A percentile compares a stretch with the other conserved stretches of the same genome.
Conservation (phyloP, 257 asterid genomes). For the Ocimum tenuiflorum region DNA sequence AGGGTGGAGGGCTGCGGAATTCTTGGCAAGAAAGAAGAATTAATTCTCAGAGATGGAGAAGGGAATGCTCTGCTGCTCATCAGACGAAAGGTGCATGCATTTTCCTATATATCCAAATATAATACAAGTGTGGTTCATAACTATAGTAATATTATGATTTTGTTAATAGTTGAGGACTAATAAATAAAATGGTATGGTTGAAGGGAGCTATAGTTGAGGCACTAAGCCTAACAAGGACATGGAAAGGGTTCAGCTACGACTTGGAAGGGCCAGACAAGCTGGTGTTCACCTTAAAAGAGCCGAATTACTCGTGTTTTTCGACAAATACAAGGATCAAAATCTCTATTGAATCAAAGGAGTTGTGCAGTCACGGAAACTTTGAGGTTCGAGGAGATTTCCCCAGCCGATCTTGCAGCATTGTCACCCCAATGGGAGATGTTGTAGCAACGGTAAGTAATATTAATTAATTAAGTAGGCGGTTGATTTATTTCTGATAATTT, state of each 20-base stretch:
- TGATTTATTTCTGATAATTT: too few relatives aligned
- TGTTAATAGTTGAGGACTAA: too few relatives aligned
- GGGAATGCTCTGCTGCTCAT: constrained; percentile 58
- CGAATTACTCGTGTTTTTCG: constrained; percentile 40
- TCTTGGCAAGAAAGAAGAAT: constrained; percentile 57
- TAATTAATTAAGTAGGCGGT: too few relatives aligned
- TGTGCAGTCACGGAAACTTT: constrained; percentile 28
- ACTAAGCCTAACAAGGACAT: constrained; percentile 45
- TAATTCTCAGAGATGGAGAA: constrained; percentile 48
- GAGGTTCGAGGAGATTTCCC: constrained; percentile 57
- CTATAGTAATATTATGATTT: not conserved
- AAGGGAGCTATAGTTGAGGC: constrained; percentile 78
- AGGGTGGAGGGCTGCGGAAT: constrained; percentile 77
- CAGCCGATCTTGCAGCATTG: constrained; percentile 47
- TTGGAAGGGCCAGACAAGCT: constrained; percentile 46
- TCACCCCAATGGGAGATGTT: constrained; percentile 48
- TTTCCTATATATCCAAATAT: too few relatives aligned
- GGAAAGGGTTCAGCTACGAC: constrained; percentile 57
- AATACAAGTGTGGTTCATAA: too few relatives aligned
- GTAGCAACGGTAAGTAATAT: constrained; percentile 44
- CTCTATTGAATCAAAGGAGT: constrained; percentile 39
- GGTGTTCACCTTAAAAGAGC: constrained; percentile 62
- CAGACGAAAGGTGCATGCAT: constrained; percentile 53
- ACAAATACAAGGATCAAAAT: constrained; percentile 36
- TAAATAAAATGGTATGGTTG: not conserved